Base-by-base conservation (phyloP, 352 stramenopile genomes). In the Phytophthora rubi region DNA sequence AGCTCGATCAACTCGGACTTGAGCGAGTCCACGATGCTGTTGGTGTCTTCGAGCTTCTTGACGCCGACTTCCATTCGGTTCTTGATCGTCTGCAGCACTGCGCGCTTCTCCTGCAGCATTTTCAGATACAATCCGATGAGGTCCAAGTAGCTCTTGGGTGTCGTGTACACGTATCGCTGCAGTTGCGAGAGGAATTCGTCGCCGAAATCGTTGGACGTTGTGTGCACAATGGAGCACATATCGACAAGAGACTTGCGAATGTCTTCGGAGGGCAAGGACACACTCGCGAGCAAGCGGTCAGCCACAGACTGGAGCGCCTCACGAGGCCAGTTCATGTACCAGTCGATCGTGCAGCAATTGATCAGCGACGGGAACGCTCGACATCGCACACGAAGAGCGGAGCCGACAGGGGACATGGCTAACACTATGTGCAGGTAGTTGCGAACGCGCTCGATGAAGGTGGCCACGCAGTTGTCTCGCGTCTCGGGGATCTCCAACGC, bases 341-440 rank as follows among this genome's bases (percentile, higher is more conserved):
- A 99, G 70, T 99, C 95, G 59, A 99, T 98, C 0, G 96, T 99
- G 55, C 92, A 98, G 73, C 95, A 98, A 71, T 98, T 98, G 59
- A 99, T 98, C 3, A 99, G 75, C 12, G 93, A 98, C 2, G 96
- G 96, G 61, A 99, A 99, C 4, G 97, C 91, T 4, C 96, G 84
- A 63, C 95, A 99, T 0, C 94, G 89, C 7, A 98, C 80, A 35
- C 96, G 90, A 12, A 99, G 74, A 1, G 92, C 87, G 8, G 97
- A 97, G 1, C 96, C 95, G 1, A 99, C 94, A 0, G 96, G 96
- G 1, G 85, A 97, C 92, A 99, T 98, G 48, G 93, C 96, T 18
- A 99, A 74, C 10, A 99, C 91, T 58, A 99, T 97, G 65, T 98
- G 94, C 3, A 99, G 73, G 33, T 97, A 97, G 56, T 98, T 94